Evolutionary conservation across 345 rosid species (phyloP).

Genomic region (Salix caprea): DNA sequence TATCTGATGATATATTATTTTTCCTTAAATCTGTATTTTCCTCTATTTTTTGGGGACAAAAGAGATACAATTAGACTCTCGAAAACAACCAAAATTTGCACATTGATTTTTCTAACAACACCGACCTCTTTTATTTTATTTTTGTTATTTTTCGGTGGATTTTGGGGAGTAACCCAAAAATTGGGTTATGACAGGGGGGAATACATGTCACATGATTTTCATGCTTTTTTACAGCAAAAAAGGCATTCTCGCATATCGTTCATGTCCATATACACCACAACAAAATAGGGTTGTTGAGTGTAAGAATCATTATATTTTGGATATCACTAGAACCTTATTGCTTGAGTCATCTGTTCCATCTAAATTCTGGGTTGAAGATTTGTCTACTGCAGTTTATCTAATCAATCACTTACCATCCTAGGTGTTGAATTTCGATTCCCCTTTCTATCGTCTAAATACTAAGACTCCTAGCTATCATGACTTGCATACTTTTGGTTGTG

Average conservation of each 20-base stretch:
- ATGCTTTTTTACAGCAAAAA: neutral
- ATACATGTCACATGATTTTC: neutral
- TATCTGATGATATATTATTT: too few relatives aligned
- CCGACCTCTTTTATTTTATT: too few relatives aligned
- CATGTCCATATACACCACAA: neutral
- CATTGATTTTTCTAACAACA: too few relatives aligned
- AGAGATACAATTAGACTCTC: too few relatives aligned
- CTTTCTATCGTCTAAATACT: neutral
- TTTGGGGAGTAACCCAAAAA: too few relatives aligned
- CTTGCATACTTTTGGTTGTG: neutral
- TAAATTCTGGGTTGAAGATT: neutral
- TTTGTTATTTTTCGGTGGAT: too few relatives aligned
- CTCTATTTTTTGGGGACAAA: too few relatives aligned
- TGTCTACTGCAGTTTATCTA: neutral
- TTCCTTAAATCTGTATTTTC: too few relatives aligned
- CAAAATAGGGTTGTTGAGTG: neutral
- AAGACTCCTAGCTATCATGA: neutral
- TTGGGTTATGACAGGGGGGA: too few relatives aligned
- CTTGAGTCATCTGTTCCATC: neutral
- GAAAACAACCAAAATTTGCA: too few relatives aligned
- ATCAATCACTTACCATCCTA: neutral
- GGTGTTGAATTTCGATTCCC: neutral
- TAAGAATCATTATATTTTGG: neutral
- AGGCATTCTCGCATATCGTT: neutral
- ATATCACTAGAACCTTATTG: neutral